Percentiles rank a stretch among this genome's conserved stretches.
phyloP scores from a whole-genome alignment of 1,284 basidiomycete genomes.

The Cutaneotrichosporon sp. region DNA sequence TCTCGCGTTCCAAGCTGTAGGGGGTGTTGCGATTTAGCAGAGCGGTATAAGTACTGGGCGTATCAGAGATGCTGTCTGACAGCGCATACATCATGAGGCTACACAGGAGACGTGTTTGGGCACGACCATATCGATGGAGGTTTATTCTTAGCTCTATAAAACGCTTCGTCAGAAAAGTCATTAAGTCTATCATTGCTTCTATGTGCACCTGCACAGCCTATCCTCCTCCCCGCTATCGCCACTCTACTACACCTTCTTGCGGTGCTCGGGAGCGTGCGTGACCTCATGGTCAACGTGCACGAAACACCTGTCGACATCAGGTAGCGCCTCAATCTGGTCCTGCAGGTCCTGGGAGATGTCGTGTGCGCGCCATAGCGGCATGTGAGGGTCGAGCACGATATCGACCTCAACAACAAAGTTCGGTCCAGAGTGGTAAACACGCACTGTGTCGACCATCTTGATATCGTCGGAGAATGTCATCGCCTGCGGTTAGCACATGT shows the following conservation, averaged over 20 bases:
- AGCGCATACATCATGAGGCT: no score
- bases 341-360: conserved; percentile 87
- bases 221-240: neutral
- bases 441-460: conserved; percentile 77
- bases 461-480: conserved; percentile 83
- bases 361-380: conserved; percentile 86
- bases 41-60: no score
- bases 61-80: no score
- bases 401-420: conserved; percentile 93
- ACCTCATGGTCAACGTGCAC: conserved; percentile 93
- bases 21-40: neutral
- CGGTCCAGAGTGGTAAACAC: conserved; percentile 70
- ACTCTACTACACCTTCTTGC: conserved; percentile 2
- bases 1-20: conserved; percentile 49
- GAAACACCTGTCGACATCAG: conserved; percentile 84
- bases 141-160: no score
- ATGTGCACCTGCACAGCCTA: no score
- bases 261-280: conserved; percentile 56
- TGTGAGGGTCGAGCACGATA: conserved; percentile 84
- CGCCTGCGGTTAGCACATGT: conserved; percentile 46
- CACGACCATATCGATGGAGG: no score
- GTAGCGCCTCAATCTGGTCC: conserved; percentile 87
- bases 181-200: no score
- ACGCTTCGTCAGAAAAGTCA: neutral
- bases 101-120: no score